These are phyloP conservation scores for Naganishia albida DNA, from an alignment of 1,284 basidiomycete genomes.

Conservation along the genomic window DNA sequence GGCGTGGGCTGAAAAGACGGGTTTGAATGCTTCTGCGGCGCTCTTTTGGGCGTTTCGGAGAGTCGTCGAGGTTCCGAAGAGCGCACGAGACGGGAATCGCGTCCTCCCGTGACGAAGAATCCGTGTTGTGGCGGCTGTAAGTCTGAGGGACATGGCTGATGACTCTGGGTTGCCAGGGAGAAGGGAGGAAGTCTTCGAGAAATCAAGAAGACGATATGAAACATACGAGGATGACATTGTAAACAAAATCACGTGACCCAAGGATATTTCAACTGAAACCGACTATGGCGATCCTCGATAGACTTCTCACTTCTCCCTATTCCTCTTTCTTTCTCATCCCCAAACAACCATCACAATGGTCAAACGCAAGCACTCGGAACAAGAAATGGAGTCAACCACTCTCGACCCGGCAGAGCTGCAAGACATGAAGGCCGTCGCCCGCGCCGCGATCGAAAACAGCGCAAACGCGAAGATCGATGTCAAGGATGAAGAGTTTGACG, in stretches of 20 bases:
- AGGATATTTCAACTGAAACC: slow-evolving; percentile 11
- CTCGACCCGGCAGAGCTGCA: slow-evolving; percentile 10
- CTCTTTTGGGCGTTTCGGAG: not conserved
- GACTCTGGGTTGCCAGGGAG: not conserved
- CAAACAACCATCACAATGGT: slow-evolving; percentile 2
- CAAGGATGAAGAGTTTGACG: slow-evolving; percentile 15
- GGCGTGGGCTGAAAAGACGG: slow-evolving; percentile 24
- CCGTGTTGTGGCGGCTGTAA: not conserved
- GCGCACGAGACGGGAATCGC: not conserved
- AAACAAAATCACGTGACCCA: slow-evolving; percentile 20
- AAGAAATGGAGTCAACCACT: slow-evolving; percentile 11
- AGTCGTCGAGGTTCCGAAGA: not conserved
- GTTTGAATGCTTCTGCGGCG: slow-evolving; percentile 23
- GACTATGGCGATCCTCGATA: too few species aligned
- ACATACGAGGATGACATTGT: slow-evolving; percentile 1
- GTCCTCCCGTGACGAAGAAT: not conserved
- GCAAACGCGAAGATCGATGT: slow-evolving; percentile 13
- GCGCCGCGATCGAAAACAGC: slow-evolving; percentile 7
- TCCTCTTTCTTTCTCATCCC: not conserved
- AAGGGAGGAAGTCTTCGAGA: not conserved
- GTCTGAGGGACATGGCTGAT: not conserved
- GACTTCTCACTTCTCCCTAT: too few species aligned
- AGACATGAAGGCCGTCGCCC: slow-evolving; percentile 19
- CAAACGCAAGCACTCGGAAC: slow-evolving; percentile 31
- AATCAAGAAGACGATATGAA: not conserved